Evolutionary conservation across 2,329 filamentous ascomycete genomes (phyloP).

Genomic region (Esteya vermicola): DNA sequence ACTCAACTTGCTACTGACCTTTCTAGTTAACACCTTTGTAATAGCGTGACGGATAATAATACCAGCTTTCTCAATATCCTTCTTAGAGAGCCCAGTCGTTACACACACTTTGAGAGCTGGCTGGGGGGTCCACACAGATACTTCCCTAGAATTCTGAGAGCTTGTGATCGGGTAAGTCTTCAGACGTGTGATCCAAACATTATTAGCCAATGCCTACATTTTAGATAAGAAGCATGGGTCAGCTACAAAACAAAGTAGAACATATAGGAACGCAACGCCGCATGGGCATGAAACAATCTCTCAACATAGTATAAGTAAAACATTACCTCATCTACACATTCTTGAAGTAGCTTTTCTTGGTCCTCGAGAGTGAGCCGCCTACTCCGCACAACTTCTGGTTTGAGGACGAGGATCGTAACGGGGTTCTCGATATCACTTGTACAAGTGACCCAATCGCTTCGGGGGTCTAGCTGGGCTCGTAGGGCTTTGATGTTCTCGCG

Average conservation of each 20-base stretch:
- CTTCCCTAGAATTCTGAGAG: conserved; percentile 52
- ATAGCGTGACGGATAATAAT: conserved; percentile 80
- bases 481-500: conserved; percentile 79
- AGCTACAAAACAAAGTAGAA: background rate
- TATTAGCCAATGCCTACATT: conserved; percentile 70
- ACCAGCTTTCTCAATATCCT: conserved; percentile 91
- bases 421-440: conserved; percentile 76
- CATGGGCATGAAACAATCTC: too few relatives aligned
- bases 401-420: conserved; percentile 68
- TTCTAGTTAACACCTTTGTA: conserved; percentile 72
- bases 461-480: conserved; percentile 75
- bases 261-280: background rate
- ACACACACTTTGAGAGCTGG: conserved; percentile 87
- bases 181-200: conserved; percentile 75
- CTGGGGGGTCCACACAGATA: conserved; percentile 51
- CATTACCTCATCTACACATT: conserved; percentile 86
- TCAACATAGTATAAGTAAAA: too few relatives aligned
- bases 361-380: conserved; percentile 57
- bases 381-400: conserved; percentile 63
- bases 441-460: conserved; percentile 84
- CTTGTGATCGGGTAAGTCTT: conserved; percentile 60
- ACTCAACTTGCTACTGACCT: conserved; percentile 19
- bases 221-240: too few relatives aligned
- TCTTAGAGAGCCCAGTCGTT: conserved; percentile 75
- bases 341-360: conserved; percentile 73